phyloP scores from a whole-genome alignment of 345 rosid species.

The Syzygium jambos region DNA sequence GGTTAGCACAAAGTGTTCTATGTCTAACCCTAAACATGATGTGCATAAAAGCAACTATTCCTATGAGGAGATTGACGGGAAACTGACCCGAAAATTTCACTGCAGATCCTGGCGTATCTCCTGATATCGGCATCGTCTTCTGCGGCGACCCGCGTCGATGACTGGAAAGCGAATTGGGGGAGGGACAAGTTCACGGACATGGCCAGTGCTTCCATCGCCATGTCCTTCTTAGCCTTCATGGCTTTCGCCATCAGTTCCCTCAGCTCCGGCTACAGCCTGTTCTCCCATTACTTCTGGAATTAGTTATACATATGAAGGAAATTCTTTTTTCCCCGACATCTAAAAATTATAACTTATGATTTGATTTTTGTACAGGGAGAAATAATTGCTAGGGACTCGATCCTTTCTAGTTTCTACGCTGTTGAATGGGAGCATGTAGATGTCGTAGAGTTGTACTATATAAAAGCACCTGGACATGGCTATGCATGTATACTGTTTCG shows the following conservation, averaged over 20 bases:
- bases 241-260: conserved; percentile 75
- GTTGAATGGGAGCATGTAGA: neutral
- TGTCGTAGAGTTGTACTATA: neutral
- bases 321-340: neutral
- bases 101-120: conserved; percentile 82
- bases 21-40: neutral
- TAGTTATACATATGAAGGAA: neutral
- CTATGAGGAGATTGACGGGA: neutral
- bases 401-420: neutral
- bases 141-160: conserved; percentile 90
- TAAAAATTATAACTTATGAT: neutral
- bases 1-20: neutral
- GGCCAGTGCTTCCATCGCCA: conserved; percentile 83
- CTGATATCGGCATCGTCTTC: conserved; percentile 89
- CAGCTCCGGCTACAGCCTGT: conserved; percentile 65
- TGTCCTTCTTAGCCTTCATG: conserved; percentile 73
- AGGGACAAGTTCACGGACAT: conserved; percentile 86
- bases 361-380: neutral
- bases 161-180: conserved; percentile 97
- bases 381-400: neutral
- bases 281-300: neutral
- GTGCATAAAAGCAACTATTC: neutral
- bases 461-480: neutral
- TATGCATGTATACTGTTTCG: neutral
- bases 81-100: neutral